Percentiles rank a stretch among this genome's conserved stretches.
Conservation (phyloP, 352 stramenopile species). For the Aphanomyces invadans region DNA sequence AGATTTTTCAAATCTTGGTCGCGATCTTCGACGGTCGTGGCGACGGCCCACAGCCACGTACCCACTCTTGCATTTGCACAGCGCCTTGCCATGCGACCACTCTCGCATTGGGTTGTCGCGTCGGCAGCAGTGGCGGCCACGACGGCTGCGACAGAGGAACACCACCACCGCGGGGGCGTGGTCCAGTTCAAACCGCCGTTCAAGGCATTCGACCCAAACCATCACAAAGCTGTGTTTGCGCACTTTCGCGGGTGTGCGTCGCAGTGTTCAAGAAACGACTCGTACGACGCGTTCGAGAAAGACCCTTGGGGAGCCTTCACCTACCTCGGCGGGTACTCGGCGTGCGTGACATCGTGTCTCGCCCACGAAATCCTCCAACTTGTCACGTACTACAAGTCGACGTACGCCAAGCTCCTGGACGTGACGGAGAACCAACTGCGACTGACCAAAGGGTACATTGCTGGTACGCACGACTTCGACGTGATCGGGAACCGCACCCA, state of each 20-base stretch:
- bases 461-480: constrained; percentile 9
- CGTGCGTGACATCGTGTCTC: constrained; percentile 13
- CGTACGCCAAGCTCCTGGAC: constrained; percentile 13
- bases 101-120: background rate
- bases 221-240: background rate
- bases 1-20: constrained; percentile 3
- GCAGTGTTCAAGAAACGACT: background rate
- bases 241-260: background rate
- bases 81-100: background rate
- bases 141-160: background rate
- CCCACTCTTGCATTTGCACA: constrained; percentile 17
- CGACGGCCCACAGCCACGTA: background rate
- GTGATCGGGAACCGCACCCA: constrained; percentile 21
- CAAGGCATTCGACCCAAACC: constrained; percentile 16
- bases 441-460: constrained; percentile 9
- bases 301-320: constrained; percentile 1
- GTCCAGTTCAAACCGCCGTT: constrained; percentile 14
- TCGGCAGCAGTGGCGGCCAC: background rate
- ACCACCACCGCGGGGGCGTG: background rate
- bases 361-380: constrained; percentile 14
- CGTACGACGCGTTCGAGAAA: background rate
- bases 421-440: constrained; percentile 15
- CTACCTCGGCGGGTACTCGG: constrained; percentile 6
- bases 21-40: constrained; percentile 6
- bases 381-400: constrained; percentile 19